Base-by-base conservation (phyloP, 345 rosid genomes). In the Murraya paniculata region DNA sequence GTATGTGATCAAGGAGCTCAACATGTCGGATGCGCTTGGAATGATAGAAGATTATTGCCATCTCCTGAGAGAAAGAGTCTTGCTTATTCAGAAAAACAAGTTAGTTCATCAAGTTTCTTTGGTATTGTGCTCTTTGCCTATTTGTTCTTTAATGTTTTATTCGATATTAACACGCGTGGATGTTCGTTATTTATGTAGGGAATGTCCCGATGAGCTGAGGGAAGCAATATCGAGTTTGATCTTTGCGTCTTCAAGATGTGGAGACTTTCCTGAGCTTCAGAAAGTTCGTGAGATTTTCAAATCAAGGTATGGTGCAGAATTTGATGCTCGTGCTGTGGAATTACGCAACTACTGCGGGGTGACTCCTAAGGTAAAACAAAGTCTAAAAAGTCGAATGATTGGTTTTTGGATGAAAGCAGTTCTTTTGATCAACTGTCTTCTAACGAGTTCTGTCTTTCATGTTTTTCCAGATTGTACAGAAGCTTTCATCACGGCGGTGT, bases 201-300 rank as follows among this genome's bases (percentile, higher is more conserved):
- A 84, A 61, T 84, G 89, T 69, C 91, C 90, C 22, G 91, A 88
- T 55, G 90, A 89, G 73, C 85, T 89, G 14, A 83, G 73, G 72
- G 90, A 86, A 79, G 86, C 90, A 33, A 71, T 85, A 64, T 82
- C 94, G 8, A 81, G 88, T 81, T 88, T 89, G 87, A 86, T 87
- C 72, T 91, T 81, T 76, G 89, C 90, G 67, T 82, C 94, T 45
- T 87, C 91, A 19, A 87, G 94, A 65, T 83, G 87, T 16, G 85
- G 90, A 21, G 90, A 88, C 64, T 88, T 89, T 66, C 91, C 92
- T 0, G 92, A 91, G 77, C 86, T 91, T 38, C 86, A 72, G 59
- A 75, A 80, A 71, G 75, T 88, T 61, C 85, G 90, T 24, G 74
- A 68, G 25, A 77, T 83, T 58, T 75, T 86, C 41, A 24, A 58